Evolutionary conservation across 2,329 filamentous ascomycete species (phyloP).

Genomic region (Paracorniculantispora psalliotae): DNA sequence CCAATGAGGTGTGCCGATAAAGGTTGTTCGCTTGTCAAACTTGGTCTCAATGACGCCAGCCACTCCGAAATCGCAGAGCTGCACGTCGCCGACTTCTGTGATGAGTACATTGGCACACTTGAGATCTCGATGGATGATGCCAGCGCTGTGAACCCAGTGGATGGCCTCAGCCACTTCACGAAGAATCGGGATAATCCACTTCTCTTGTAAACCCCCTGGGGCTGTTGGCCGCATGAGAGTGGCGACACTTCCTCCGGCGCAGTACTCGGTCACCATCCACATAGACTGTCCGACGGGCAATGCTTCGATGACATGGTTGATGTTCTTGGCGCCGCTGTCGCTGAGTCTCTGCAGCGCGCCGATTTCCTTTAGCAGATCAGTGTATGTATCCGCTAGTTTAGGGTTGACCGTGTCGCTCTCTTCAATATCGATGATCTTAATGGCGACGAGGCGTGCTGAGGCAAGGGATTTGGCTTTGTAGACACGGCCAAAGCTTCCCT

Average conservation of each 20-base stretch:
- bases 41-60: slow-evolving; percentile 72
- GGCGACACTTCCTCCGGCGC: slow-evolving; percentile 76
- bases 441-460: slow-evolving; percentile 56
- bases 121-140: slow-evolving; percentile 67
- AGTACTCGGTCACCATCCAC: slow-evolving; percentile 87
- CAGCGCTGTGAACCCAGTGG: slow-evolving; percentile 62
- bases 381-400: slow-evolving; percentile 61
- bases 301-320: slow-evolving; percentile 77
- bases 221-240: slow-evolving; percentile 65
- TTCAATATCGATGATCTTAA: slow-evolving; percentile 83
- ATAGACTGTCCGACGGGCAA: slow-evolving; percentile 72
- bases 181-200: slow-evolving; percentile 64
- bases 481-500: slow-evolving; percentile 68
- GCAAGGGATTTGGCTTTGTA: slow-evolving; percentile 56
- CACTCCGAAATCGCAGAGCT: slow-evolving; percentile 82
- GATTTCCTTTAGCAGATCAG: slow-evolving; percentile 65
- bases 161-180: slow-evolving; percentile 63
- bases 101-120: slow-evolving; percentile 78
- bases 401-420: slow-evolving; percentile 65
- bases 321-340: slow-evolving; percentile 69
- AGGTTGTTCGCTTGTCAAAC: slow-evolving; percentile 71
- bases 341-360: slow-evolving; percentile 66
- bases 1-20: slow-evolving; percentile 80
- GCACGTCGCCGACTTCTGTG: slow-evolving; percentile 69
- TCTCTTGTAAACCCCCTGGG: slow-evolving; percentile 62